phyloP scores from a whole-genome alignment of 495 filamentous ascomycete genomes.

The Amorphotheca resinae region DNA sequence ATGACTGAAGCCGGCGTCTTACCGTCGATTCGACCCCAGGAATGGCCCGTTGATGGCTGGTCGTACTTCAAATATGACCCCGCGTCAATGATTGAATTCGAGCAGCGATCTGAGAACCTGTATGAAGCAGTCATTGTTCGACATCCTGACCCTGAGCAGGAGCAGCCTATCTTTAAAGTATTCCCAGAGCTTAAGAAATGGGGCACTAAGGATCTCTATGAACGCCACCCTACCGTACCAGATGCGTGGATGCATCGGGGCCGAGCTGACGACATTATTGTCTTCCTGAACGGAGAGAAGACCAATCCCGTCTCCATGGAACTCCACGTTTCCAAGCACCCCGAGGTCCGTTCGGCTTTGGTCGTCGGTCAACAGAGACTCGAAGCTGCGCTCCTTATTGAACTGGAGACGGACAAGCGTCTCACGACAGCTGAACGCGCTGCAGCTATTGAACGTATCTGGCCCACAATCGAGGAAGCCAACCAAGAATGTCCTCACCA shows the following conservation, averaged over 20 bases:
- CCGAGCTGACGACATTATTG: slow-evolving; percentile 46
- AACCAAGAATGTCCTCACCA: slow-evolving; percentile 35
- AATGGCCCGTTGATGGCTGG: slow-evolving; percentile 22
- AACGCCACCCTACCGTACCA: slow-evolving; percentile 35
- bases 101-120: slow-evolving; percentile 20
- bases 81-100: slow-evolving; percentile 22
- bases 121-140: slow-evolving; percentile 39
- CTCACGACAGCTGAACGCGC: neutral
- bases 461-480: slow-evolving; percentile 25
- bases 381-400: slow-evolving; percentile 39
- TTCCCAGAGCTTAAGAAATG: slow-evolving; percentile 39
- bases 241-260: slow-evolving; percentile 39
- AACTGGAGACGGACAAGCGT: slow-evolving; percentile 22
- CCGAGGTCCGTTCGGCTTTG: slow-evolving; percentile 31
- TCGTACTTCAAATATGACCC: slow-evolving; percentile 22
- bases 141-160: slow-evolving; percentile 23
- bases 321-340: slow-evolving; percentile 28
- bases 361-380: slow-evolving; percentile 37
- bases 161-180: slow-evolving; percentile 36
- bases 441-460: slow-evolving; percentile 2
- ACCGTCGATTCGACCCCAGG: no score
- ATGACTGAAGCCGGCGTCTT: no score
- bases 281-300: slow-evolving; percentile 51
- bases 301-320: slow-evolving; percentile 45
- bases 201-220: slow-evolving; percentile 42